Base-by-base conservation (phyloP, 352 stramenopile genomes). In the Thalassiosira livingstoniorum region DNA sequence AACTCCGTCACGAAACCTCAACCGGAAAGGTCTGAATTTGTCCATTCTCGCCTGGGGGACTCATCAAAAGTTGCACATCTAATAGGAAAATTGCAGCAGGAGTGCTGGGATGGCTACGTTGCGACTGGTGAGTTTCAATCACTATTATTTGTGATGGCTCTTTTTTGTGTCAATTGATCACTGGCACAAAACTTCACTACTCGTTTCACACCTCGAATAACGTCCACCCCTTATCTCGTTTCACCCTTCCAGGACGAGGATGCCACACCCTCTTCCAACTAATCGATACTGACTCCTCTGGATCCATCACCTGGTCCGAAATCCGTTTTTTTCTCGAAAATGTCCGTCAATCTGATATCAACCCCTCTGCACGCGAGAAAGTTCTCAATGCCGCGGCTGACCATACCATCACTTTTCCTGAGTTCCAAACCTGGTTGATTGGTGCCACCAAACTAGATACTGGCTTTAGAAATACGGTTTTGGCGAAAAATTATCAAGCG, bases 81-180 rank as follows among this genome's bases (percentile, higher is more conserved):
- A 4, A 77, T 85, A 18, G 78, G 64, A 4, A 71, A 82, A 57
- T 62, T 84, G 4, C 74, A 87, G 51, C 68, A 87, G 43, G 69
- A 81, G 58, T 83, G 74, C 57, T 87, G 80, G 80, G 75, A 87
- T 34, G 70, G 73, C 0, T 87, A 87, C 29, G 73, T 87, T 2
- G 29, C 71, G 0, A 86, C 77, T 2, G n/a, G n/a, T n/a, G n/a
- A n/a, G n/a, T n/a, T n/a, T n/a, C n/a, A n/a, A n/a, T n/a, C n/a
- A n/a, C n/a, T n/a, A n/a, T n/a, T n/a, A n/a, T n/a, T n/a, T n/a
- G n/a, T n/a, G n/a, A n/a, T n/a, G n/a, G n/a, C n/a, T n/a, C n/a
- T n/a, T n/a, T n/a, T n/a, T n/a, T n/a, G n/a, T n/a, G n/a, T n/a
- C n/a, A n/a, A n/a, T n/a, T n/a, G n/a, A n/a, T n/a, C n/a, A n/a